Percentiles rank a stretch among this genome's conserved stretches.
Evolutionary conservation across 2,329 filamentous ascomycete species (phyloP).

Genomic region (Phialemonium atrogriseum): DNA sequence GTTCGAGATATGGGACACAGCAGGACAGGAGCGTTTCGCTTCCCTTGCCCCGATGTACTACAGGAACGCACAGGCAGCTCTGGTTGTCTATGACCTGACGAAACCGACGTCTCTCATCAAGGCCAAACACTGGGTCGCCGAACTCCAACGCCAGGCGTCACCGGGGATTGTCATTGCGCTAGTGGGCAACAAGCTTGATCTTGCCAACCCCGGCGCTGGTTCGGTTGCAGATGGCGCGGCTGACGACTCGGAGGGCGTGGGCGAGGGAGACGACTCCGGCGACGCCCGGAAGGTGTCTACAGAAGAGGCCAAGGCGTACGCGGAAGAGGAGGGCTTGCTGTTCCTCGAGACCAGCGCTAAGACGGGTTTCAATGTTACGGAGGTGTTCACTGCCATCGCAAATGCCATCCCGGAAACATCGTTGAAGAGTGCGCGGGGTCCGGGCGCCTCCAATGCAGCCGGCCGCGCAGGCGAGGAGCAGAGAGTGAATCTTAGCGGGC

Average conservation of each 20-base stretch:
- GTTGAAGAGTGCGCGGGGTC: conserved; percentile 78
- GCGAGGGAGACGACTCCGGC: conserved; percentile 53
- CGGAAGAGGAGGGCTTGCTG: conserved; percentile 84
- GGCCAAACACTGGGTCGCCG: conserved; percentile 97
- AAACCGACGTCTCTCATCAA: conserved; percentile 93
- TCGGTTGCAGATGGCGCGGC: conserved; percentile 39
- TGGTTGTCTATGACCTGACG: conserved; percentile 97
- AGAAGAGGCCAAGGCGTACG: conserved; percentile 87
- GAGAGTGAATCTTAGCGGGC: conserved; percentile 74
- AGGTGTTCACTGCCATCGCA: conserved; percentile 96
- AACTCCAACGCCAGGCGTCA: conserved; percentile 90
- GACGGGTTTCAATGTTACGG: conserved; percentile 86
- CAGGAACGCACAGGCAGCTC: conserved; percentile 92
- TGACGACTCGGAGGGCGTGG: conserved; percentile 35
- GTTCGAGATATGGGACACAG: conserved; percentile 97
- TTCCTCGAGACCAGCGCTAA: conserved; percentile 99
- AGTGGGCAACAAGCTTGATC: conserved; percentile 93
- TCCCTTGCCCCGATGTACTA: conserved; percentile 99
- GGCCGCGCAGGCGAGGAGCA: conserved; percentile 58
- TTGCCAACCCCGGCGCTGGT: conserved; percentile 55
- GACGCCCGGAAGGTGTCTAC: conserved; percentile 83
- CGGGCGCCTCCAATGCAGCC: conserved; percentile 50
- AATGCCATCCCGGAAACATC: conserved; percentile 97
- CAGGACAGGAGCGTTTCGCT: conserved; percentile 94
- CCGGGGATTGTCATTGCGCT: conserved; percentile 95